phyloP scores from a whole-genome alignment of 2,329 filamentous ascomycete genomes.

The Claviceps arundinis region DNA sequence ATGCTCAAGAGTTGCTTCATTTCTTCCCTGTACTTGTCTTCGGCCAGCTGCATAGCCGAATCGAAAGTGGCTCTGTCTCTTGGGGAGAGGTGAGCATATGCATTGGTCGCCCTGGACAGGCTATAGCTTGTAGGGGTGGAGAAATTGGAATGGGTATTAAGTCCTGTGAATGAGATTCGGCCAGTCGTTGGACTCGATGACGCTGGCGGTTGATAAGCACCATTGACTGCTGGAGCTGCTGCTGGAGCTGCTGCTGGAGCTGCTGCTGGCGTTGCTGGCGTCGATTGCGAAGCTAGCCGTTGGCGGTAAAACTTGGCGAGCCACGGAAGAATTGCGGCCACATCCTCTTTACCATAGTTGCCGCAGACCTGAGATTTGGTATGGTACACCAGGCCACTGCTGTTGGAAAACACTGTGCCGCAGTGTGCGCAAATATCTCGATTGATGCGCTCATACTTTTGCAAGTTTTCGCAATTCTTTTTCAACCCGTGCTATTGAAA shows the following conservation, averaged over 20 bases:
- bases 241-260: too few species aligned
- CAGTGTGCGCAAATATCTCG: constrained; percentile 32
- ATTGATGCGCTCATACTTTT: constrained; percentile 8
- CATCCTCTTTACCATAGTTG: constrained; percentile 15
- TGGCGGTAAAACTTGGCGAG: constrained; percentile 3
- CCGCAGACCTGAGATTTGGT: constrained; percentile 32
- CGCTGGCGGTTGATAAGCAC: not conserved
- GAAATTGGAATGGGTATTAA: not conserved
- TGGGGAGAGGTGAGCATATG: constrained; percentile 31
- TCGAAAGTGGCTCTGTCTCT: constrained; percentile 15
- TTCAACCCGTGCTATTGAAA: constrained; percentile 16
- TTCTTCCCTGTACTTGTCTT: constrained; percentile 24
- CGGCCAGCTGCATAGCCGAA: constrained; percentile 16
- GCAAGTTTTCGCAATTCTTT: constrained; percentile 12
- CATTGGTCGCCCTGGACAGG: constrained; percentile 13
- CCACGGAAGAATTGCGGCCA: not conserved
- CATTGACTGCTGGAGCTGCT: not conserved
- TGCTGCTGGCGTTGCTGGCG: not conserved
- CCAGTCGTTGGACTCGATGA: not conserved
- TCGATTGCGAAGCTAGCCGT: not conserved
- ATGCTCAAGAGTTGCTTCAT: constrained; percentile 27
- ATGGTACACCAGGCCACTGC: constrained; percentile 32
- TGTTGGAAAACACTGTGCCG: constrained; percentile 28
- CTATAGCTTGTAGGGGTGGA: not conserved
- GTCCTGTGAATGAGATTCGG: not conserved